phyloP scores from a whole-genome alignment of 805 yeast genomes.

The Debaryomyces prosopidis region DNA sequence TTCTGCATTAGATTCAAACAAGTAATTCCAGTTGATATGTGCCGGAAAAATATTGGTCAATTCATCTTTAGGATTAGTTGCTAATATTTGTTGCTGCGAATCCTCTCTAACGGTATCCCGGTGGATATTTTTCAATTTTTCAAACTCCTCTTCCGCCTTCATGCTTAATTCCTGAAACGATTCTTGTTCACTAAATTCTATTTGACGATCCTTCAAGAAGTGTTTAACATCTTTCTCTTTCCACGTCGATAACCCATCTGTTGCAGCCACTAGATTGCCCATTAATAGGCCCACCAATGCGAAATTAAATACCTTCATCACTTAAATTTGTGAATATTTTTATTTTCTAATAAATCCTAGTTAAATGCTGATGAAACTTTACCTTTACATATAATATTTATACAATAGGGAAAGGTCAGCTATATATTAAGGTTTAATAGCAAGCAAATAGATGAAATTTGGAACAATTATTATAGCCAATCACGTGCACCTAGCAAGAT shows the following conservation, averaged over 20 bases:
- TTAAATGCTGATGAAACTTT: too few relatives aligned
- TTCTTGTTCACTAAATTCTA: conserved; percentile 19
- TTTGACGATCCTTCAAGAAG: conserved; percentile 26
- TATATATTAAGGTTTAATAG: neutral
- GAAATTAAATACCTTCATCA: conserved; percentile 1
- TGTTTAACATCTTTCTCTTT: conserved; percentile 23
- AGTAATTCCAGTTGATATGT: conserved; percentile 15
- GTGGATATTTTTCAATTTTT: conserved; percentile 14
- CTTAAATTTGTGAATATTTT: neutral
- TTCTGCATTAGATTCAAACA: conserved; percentile 7
- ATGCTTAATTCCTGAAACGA: conserved; percentile 21
- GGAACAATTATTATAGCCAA: neutral
- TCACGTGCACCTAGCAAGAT: neutral
- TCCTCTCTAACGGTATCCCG: conserved; percentile 8
- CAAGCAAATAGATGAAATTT: neutral
- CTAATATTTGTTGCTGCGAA: conserved; percentile 14
- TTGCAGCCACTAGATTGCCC: conserved; percentile 4
- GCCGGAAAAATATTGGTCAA: conserved; percentile 15
- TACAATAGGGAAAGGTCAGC: neutral
- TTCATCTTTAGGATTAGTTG: conserved; percentile 14
- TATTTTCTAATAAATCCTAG: too few relatives aligned
- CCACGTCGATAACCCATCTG: conserved; percentile 10
- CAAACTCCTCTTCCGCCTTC: conserved; percentile 27
- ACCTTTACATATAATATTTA: neutral
- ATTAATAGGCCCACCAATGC: conserved; percentile 1